Conservation (phyloP, 352 stramenopile genomes). For the Globisporangium spinosum region DNA sequence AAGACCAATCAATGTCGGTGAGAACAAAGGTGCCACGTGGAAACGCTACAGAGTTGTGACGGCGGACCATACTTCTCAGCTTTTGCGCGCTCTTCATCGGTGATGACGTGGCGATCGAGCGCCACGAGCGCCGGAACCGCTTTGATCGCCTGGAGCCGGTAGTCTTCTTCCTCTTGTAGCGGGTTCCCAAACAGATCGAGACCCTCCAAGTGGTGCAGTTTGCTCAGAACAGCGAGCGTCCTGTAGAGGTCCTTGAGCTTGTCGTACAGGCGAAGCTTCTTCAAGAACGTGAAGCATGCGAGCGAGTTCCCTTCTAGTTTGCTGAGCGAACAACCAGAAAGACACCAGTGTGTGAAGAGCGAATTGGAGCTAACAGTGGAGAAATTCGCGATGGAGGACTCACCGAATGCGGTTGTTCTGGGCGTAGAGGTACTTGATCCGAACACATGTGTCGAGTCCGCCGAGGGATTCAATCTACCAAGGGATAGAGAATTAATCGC, state of each 20-base stretch:
- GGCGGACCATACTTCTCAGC: conserved; percentile 25
- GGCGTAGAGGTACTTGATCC: conserved; percentile 86
- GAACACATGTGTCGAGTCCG: conserved; percentile 77
- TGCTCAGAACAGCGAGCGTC: conserved; percentile 42
- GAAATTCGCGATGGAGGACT: background rate
- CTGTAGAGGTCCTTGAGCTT: conserved; percentile 67
- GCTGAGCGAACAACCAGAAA: conserved; percentile 13
- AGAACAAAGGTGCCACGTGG: background rate
- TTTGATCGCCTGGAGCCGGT: conserved; percentile 78
- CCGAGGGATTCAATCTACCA: conserved; percentile 52
- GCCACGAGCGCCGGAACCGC: conserved; percentile 68
- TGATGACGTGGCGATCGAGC: conserved; percentile 80
- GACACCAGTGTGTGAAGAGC: background rate
- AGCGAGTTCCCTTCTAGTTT: conserved; percentile 47
- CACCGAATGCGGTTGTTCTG: conserved; percentile 84
- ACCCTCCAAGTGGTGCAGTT: conserved; percentile 61
- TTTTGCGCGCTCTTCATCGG: conserved; percentile 50
- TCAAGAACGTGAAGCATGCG: conserved; percentile 74
- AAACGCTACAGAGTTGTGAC: background rate
- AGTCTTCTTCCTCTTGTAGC: conserved; percentile 78
- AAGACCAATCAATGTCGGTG: background rate
- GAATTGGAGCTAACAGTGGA: background rate
- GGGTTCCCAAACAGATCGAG: conserved; percentile 85
- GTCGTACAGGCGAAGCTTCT: conserved; percentile 68
- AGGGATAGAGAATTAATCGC: background rate